Conservation (phyloP, 345 rosid genomes). For the Litchi chinensis region DNA sequence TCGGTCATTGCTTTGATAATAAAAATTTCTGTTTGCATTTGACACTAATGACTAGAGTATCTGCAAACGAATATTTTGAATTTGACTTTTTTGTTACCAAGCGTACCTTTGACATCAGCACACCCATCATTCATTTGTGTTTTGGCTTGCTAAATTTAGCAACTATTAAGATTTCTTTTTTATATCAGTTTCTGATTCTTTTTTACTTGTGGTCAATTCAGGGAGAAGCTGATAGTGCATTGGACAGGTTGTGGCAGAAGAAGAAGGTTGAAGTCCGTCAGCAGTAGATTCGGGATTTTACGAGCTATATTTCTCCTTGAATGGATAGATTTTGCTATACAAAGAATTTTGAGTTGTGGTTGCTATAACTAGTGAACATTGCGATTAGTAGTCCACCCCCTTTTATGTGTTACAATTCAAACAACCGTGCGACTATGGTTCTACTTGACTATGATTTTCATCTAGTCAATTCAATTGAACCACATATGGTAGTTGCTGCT, state of each 20-base stretch:
- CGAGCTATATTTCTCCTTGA: background rate
- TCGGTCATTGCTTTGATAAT: background rate
- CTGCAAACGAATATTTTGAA: background rate
- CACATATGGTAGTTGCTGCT: background rate
- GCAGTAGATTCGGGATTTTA: background rate
- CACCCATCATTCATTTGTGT: background rate
- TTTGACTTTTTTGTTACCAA: background rate
- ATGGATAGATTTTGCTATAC: background rate
- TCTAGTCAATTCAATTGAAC: background rate
- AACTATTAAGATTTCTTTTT: background rate
- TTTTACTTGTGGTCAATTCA: background rate
- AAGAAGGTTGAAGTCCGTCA: constrained; percentile 25
- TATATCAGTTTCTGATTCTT: too few species aligned
- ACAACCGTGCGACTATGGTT: background rate
- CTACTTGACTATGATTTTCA: background rate
- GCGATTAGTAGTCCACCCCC: background rate
- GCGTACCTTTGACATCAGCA: background rate
- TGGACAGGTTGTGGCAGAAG: constrained; percentile 42
- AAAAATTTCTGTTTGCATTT: background rate
- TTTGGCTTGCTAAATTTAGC: background rate
- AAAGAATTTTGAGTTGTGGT: background rate
- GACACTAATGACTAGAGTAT: background rate
- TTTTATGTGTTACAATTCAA: background rate
- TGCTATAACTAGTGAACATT: background rate
- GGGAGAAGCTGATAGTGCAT: constrained; percentile 35